Evolutionary conservation across 305 asterid species (phyloP).

Genomic region (Striga hermonthica): DNA sequence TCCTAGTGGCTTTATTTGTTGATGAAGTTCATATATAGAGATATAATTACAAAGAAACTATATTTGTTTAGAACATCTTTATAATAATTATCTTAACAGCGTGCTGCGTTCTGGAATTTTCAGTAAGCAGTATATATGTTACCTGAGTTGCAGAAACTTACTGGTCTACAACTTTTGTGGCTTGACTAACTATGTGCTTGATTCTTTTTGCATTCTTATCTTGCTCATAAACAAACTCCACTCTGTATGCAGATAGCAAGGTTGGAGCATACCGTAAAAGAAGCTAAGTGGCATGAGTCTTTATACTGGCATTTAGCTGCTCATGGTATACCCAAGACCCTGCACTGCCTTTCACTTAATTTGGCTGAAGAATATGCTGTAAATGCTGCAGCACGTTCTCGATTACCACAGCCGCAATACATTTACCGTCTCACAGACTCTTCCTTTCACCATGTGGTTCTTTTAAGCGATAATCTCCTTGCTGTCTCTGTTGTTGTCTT

Average conservation of each 20-base stretch:
- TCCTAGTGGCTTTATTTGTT: too few species aligned
- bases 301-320: constrained; percentile 79
- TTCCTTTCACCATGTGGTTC: constrained; percentile 61
- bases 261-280: constrained; percentile 58
- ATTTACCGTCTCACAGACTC: constrained; percentile 54
- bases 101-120: too few species aligned
- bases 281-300: constrained; percentile 57
- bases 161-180: too few species aligned
- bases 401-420: constrained; percentile 62
- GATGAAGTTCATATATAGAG: too few species aligned
- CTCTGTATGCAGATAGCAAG: constrained; percentile 45
- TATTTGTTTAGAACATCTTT: too few species aligned
- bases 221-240: too few species aligned
- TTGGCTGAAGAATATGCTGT: constrained; percentile 73
- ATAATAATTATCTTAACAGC: too few species aligned
- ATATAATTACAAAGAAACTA: too few species aligned
- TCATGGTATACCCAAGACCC: constrained; percentile 62
- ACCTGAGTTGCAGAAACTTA: too few species aligned
- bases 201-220: too few species aligned
- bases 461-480: constrained; percentile 77
- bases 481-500: constrained; percentile 87
- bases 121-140: too few species aligned
- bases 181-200: too few species aligned
- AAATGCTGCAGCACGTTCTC: constrained; percentile 72
- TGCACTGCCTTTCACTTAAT: constrained; percentile 71